Conservation (phyloP, 148 eudicot species). For the Cornus kousa region DNA sequence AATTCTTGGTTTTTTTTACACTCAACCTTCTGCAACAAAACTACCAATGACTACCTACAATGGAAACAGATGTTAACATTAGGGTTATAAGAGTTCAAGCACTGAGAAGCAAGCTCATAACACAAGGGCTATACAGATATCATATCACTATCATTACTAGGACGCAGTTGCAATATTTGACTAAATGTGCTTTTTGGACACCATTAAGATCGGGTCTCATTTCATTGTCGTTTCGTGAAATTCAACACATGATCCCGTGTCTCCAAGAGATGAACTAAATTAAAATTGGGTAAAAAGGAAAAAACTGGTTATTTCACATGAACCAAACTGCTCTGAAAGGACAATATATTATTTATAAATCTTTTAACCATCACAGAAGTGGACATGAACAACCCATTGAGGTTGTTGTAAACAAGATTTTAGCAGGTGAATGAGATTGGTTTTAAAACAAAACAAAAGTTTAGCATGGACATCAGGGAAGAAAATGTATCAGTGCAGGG, state of each 20-base stretch:
- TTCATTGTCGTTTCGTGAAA: not conserved
- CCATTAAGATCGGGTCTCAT: not conserved
- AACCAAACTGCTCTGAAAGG: not conserved
- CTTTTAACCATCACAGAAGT: not conserved
- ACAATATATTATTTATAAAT: no score
- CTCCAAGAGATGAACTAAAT: not conserved
- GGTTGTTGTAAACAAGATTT: not conserved
- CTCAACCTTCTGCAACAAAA: slow-evolving; percentile 19
- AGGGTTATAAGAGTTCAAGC: not conserved
- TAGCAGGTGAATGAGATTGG: not conserved
- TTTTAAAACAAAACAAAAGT: not conserved
- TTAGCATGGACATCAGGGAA: not conserved
- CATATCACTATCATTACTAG: not conserved
- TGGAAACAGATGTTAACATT: not conserved
- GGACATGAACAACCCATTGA: not conserved
- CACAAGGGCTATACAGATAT: not conserved
- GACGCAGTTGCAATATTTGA: not conserved
- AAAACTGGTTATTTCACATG: no score
- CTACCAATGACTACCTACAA: slow-evolving; percentile 32
- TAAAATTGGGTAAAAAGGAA: not conserved
- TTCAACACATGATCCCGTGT: not conserved
- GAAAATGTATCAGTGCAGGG: not conserved
- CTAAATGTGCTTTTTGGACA: not conserved
- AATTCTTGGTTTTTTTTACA: not conserved
- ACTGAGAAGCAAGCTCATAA: not conserved